Conservation (phyloP, 2,329 filamentous ascomycete genomes). For the Neofusicoccum kwambonambiense region DNA sequence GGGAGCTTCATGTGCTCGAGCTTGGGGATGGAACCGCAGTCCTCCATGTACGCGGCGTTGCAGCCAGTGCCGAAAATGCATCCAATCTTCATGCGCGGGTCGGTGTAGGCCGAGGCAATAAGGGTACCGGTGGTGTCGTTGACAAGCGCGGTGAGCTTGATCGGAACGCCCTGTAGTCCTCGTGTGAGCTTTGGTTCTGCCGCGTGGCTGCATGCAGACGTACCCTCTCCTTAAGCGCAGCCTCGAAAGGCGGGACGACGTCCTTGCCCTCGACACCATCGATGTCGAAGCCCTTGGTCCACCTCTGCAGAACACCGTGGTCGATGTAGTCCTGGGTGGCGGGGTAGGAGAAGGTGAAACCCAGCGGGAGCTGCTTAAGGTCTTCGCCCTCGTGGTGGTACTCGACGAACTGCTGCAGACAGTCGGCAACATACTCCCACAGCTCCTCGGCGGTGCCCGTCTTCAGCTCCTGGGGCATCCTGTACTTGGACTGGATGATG, state of each 20-base stretch:
- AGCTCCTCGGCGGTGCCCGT: constrained; percentile 81
- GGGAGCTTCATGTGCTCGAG: constrained; percentile 87
- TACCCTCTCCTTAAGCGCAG: constrained; percentile 70
- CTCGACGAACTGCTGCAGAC: constrained; percentile 86
- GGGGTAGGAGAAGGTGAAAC: constrained; percentile 96
- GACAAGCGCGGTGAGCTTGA: constrained; percentile 89
- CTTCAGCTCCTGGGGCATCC: constrained; percentile 91
- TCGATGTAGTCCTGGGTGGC: constrained; percentile 93
- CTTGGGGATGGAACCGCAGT: constrained; percentile 88
- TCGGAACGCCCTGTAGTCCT: constrained; percentile 81
- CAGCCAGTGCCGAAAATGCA: constrained; percentile 98
- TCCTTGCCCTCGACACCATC: constrained; percentile 86
- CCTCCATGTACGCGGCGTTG: constrained; percentile 97
- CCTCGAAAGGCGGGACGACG: constrained; percentile 85
- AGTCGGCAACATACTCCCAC: constrained; percentile 94
- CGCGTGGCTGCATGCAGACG: constrained; percentile 14
- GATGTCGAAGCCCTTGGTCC: constrained; percentile 98
- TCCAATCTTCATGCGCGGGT: constrained; percentile 86
- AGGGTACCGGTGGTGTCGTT: constrained; percentile 98
- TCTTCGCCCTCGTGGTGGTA: constrained; percentile 72
- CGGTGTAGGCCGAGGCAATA: constrained; percentile 96
- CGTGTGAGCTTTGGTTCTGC: background rate
- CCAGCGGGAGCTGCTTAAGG: constrained; percentile 69
- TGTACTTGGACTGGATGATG: constrained; percentile 94
- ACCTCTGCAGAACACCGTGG: constrained; percentile 86